A percentile compares a stretch with the other conserved stretches of the same genome.
Conservation (phyloP, 495 filamentous ascomycete genomes). For the Lineolata rhizophorae region DNA sequence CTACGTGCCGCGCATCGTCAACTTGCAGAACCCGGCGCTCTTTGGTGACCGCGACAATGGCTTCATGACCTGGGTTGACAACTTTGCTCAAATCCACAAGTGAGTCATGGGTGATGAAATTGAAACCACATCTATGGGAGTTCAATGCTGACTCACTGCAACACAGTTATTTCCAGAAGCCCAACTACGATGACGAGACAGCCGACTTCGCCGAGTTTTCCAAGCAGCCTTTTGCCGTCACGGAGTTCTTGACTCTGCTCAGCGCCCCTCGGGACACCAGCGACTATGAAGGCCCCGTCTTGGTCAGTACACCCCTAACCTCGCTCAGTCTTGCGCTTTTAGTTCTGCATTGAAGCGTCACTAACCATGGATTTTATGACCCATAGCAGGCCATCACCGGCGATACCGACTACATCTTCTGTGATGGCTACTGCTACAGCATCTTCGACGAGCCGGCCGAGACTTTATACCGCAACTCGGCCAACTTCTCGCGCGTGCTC, state of each 20-base stretch:
- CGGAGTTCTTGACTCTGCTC: constrained; percentile 13
- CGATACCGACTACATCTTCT: constrained; percentile 17
- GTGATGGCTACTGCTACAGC: constrained; percentile 9
- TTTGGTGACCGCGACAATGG: constrained; percentile 9
- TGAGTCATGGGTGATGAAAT: constrained; percentile 2
- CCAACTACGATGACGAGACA: constrained; percentile 11
- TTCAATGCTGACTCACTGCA: no score
- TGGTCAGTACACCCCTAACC: background rate
- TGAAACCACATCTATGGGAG: no score
- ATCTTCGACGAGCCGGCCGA: constrained; percentile 5
- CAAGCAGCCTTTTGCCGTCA: constrained; percentile 13
- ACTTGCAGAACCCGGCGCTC: constrained; percentile 6
- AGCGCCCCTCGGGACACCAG: background rate
- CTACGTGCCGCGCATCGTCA: constrained; percentile 4
- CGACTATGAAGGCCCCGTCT: constrained; percentile 1
- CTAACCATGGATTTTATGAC: no score
- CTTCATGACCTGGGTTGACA: constrained; percentile 15
- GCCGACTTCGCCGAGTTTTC: constrained; percentile 12
- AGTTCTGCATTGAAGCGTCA: constrained; percentile 2
- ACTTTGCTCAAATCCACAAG: constrained; percentile 9
- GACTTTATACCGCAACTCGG: constrained; percentile 6
- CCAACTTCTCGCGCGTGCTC: constrained; percentile 12
- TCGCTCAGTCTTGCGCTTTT: background rate
- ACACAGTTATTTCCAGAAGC: constrained; percentile 18
- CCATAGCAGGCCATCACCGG: constrained; percentile 13